Conservation (phyloP, 2,329 filamentous ascomycete genomes). For the Geoglossum cookeanum region DNA sequence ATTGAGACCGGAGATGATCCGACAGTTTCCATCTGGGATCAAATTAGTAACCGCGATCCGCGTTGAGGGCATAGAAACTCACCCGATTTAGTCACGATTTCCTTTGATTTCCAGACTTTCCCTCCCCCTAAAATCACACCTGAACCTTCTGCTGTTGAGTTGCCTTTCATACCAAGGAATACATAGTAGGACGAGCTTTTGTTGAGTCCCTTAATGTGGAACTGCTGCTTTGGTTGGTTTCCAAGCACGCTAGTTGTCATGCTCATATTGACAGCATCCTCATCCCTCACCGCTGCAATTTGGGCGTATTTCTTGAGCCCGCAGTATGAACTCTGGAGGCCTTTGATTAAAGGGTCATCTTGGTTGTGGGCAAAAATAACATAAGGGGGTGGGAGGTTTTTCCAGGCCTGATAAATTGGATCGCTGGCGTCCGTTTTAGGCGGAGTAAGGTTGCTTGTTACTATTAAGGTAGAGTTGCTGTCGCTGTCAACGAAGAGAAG, state of each 20-base stretch:
- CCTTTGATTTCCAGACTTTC: constrained; percentile 48
- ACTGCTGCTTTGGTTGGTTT: constrained; percentile 64
- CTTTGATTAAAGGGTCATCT: constrained; percentile 40
- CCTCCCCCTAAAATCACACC: constrained; percentile 52
- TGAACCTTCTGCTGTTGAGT: constrained; percentile 32
- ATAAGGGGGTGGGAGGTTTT: constrained; percentile 44
- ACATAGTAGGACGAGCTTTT: constrained; percentile 51
- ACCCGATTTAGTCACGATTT: constrained; percentile 67
- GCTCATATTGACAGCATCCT: constrained; percentile 31
- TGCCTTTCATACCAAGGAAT: constrained; percentile 45
- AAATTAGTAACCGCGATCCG: constrained; percentile 1
- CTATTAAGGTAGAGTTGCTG: constrained; percentile 55
- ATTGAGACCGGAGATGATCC: constrained; percentile 65
- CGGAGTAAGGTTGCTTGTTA: constrained; percentile 52
- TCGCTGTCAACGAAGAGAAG: constrained; percentile 76
- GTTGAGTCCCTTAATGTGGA: constrained; percentile 63
- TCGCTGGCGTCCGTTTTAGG: constrained; percentile 8
- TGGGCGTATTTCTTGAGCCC: constrained; percentile 50
- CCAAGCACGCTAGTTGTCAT: constrained; percentile 52
- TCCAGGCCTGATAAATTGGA: constrained; percentile 29
- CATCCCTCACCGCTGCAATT: constrained; percentile 36
- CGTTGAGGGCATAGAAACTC: constrained; percentile 17
- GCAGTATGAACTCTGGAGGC: constrained; percentile 65
- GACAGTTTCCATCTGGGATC: constrained; percentile 53
- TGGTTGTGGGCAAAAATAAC: constrained; percentile 55